A percentile compares a stretch with the other conserved stretches of the same genome.
Evolutionary conservation across 768 basidiomycete genomes (phyloP).

Genomic region (Phlebiopsis gigantea): DNA sequence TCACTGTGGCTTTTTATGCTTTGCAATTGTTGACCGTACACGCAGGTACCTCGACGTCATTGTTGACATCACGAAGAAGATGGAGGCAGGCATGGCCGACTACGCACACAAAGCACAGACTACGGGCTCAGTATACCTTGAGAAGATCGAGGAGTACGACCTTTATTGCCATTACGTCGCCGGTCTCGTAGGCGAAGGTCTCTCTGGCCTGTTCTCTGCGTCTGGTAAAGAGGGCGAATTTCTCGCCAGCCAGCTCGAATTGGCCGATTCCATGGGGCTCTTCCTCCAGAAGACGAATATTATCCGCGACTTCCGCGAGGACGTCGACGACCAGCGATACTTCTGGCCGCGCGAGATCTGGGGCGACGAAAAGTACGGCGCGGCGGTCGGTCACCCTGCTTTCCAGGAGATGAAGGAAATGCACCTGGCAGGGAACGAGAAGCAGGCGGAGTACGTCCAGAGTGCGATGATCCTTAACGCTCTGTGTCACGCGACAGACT

Average conservation of each 20-base stretch:
- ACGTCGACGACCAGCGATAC: constrained; percentile 73
- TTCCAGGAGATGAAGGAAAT: constrained; percentile 71
- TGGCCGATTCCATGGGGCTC: constrained; percentile 93
- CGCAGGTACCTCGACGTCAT: constrained; percentile 76
- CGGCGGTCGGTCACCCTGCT: constrained; percentile 17
- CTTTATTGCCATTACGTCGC: constrained; percentile 99
- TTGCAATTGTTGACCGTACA: background rate
- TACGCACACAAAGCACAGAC: constrained; percentile 81
- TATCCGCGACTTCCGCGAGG: constrained; percentile 92
- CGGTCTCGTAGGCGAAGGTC: constrained; percentile 93
- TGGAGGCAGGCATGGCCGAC: constrained; percentile 95
- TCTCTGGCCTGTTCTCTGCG: constrained; percentile 82
- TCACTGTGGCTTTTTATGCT: constrained; percentile 1
- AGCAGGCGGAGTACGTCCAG: constrained; percentile 74
- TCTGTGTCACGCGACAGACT: constrained; percentile 75
- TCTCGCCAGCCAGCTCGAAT: constrained; percentile 75
- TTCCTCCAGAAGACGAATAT: constrained; percentile 98
- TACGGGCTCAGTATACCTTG: constrained; percentile 53
- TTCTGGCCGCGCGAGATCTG: constrained; percentile 98
- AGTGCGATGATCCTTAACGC: constrained; percentile 89
- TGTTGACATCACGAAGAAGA: constrained; percentile 75
- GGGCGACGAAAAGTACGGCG: constrained; percentile 52
- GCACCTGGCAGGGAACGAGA: constrained; percentile 47
- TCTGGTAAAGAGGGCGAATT: constrained; percentile 76
- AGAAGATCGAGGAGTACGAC: constrained; percentile 81